Evolutionary conservation across 2,329 filamentous ascomycete genomes (phyloP).

Genomic region (Thielaviopsis euricoi): DNA sequence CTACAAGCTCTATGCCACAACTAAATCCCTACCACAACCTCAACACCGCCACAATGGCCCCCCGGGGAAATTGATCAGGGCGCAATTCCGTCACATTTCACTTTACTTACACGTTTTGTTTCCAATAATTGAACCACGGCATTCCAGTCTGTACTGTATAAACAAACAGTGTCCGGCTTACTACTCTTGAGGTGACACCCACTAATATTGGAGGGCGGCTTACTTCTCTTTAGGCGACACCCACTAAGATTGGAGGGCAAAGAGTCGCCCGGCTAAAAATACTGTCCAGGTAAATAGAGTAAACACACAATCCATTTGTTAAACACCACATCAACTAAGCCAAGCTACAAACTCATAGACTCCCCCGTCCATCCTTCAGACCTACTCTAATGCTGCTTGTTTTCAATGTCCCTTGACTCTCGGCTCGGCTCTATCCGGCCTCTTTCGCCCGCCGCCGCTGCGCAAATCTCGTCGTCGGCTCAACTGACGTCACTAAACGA

Average conservation of each 20-base stretch:
- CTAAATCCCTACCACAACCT: background rate
- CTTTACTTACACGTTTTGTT: background rate
- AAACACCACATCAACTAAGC: too few species aligned
- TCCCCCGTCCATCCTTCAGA: background rate
- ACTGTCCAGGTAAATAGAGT: too few species aligned
- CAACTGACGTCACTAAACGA: constrained; percentile 57
- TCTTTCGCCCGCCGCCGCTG: constrained; percentile 53
- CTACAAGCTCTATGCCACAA: too few species aligned
- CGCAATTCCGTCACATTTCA: background rate
- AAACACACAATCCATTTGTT: too few species aligned
- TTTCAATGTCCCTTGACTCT: background rate
- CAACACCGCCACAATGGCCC: background rate
- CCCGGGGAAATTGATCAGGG: background rate
- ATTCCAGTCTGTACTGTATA: background rate
- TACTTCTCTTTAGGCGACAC: too few species aligned
- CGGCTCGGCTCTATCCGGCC: constrained; percentile 41
- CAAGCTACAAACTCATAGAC: too few species aligned
- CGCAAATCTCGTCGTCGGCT: constrained; percentile 75
- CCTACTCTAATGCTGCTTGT: background rate
- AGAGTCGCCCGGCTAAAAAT: too few species aligned
- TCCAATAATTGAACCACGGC: background rate
- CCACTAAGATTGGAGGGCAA: too few species aligned
- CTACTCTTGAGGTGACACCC: too few species aligned
- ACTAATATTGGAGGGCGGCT: too few species aligned
- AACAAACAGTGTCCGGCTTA: too few species aligned